Evolutionary conservation across 1,284 basidiomycete species (phyloP).

Genomic region (Puccinia horiana): DNA sequence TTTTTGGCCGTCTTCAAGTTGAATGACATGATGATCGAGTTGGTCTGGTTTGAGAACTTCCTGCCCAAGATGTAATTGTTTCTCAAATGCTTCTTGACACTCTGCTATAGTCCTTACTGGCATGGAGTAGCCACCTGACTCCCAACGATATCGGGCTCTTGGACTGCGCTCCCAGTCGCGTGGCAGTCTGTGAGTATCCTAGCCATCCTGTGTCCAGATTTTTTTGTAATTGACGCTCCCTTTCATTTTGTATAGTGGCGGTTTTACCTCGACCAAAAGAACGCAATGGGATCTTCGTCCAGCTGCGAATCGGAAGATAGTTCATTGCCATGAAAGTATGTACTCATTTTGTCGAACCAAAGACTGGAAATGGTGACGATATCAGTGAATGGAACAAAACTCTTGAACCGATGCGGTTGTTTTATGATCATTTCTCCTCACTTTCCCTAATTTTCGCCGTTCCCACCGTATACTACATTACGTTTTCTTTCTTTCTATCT

Average conservation of each 20-base stretch:
- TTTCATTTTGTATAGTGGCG: not conserved
- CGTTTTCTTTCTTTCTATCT: no score
- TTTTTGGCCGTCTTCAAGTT: not conserved
- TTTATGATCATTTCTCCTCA: no score
- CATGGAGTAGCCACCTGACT: conserved; percentile 2
- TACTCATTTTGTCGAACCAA: no score
- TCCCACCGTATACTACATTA: no score
- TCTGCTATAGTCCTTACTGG: conserved; percentile 8
- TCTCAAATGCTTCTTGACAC: not conserved
- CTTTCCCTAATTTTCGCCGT: no score
- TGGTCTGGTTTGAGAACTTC: not conserved
- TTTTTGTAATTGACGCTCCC: not conserved
- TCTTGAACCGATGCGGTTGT: no score
- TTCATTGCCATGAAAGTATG: not conserved
- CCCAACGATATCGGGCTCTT: not conserved
- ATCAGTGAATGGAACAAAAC: no score
- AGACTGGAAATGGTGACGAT: no score
- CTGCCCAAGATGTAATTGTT: not conserved
- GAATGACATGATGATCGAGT: not conserved
- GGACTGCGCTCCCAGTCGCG: conserved; percentile 14
- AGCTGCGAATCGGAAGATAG: not conserved
- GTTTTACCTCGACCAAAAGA: not conserved
- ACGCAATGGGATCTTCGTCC: not conserved
- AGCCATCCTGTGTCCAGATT: no score
- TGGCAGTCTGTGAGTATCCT: conserved; percentile 3